Conservation (phyloP, 805 yeast species). For the Saccharomycopsis fodiens region DNA sequence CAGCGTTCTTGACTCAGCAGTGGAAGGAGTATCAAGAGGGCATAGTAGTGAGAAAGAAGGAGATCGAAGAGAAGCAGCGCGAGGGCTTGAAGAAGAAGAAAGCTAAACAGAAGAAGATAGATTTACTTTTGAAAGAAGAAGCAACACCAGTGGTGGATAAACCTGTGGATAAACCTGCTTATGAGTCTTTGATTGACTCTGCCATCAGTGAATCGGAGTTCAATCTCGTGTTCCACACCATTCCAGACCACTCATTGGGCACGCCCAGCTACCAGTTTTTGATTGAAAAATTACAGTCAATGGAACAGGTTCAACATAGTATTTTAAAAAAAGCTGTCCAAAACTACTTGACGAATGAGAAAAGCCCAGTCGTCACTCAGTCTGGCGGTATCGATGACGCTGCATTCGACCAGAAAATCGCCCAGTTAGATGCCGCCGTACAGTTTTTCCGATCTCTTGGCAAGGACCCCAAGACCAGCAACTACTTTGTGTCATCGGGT, state of each 20-base stretch:
- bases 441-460: conserved; percentile 20
- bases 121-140: conserved; percentile 1
- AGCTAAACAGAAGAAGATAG: background rate
- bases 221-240: conserved; percentile 13
- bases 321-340: conserved; percentile 2
- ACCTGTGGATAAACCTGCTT: too few relatives aligned
- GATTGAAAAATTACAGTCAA: conserved; percentile 7
- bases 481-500: conserved; percentile 70
- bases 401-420: conserved; percentile 1
- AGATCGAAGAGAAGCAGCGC: conserved; percentile 19
- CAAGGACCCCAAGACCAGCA: conserved; percentile 22
- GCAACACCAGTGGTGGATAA: background rate
- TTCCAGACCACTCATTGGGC: conserved; percentile 2
- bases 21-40: conserved; percentile 19
- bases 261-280: conserved; percentile 17
- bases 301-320: conserved; percentile 1
- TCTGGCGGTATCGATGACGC: background rate
- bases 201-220: conserved; percentile 9
- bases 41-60: conserved; percentile 17
- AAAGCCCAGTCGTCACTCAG: background rate
- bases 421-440: conserved; percentile 9
- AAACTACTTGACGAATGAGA: conserved; percentile 4
- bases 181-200: too few relatives aligned
- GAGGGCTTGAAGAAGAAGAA: conserved; percentile 3
- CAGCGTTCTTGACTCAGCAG: conserved; percentile 7